These are phyloP conservation scores for Xylariomycetidae sp. DNA, from an alignment of 2,329 filamentous ascomycete genomes.

Conservation along the genomic window DNA sequence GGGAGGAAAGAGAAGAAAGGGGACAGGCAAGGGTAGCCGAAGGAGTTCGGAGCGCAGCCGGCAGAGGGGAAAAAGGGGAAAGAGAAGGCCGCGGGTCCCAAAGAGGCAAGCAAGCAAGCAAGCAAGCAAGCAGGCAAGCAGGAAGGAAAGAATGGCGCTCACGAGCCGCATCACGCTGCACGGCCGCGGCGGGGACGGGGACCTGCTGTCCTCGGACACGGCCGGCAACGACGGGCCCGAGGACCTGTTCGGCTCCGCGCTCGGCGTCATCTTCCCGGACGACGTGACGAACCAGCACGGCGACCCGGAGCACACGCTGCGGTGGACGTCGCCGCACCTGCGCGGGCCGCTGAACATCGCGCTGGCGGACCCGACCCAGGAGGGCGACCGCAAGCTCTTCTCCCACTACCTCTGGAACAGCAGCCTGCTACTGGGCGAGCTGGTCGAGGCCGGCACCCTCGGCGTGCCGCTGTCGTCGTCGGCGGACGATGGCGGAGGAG, in stretches of 20 bases:
- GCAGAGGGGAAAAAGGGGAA: too few relatives aligned
- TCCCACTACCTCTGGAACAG: slow-evolving; percentile 72
- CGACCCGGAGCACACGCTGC: slow-evolving; percentile 49
- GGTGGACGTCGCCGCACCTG: slow-evolving; percentile 51
- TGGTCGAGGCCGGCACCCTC: slow-evolving; percentile 45
- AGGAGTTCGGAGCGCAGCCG: too few relatives aligned
- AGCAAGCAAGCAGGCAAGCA: too few relatives aligned
- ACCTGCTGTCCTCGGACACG: too few relatives aligned
- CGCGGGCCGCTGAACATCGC: slow-evolving; percentile 37
- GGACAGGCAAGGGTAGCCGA: too few relatives aligned
- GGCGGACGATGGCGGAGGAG: background rate
- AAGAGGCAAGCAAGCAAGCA: too few relatives aligned
- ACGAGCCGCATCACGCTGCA: slow-evolving; percentile 37
- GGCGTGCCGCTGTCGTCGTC: slow-evolving; percentile 8
- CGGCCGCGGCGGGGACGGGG: slow-evolving; percentile 19
- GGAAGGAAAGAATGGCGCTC: slow-evolving; percentile 36
- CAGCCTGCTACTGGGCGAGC: slow-evolving; percentile 47
- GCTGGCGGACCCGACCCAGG: slow-evolving; percentile 42
- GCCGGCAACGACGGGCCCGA: slow-evolving; percentile 38
- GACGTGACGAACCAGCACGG: slow-evolving; percentile 63
- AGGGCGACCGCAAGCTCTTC: slow-evolving; percentile 55
- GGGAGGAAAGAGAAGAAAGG: too few relatives aligned
- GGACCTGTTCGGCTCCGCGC: slow-evolving; percentile 52
- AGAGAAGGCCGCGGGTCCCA: too few relatives aligned
- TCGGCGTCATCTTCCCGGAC: slow-evolving; percentile 62